phyloP scores from a whole-genome alignment of 2,329 filamentous ascomycete species.

The Paecilomyces variotii region DNA sequence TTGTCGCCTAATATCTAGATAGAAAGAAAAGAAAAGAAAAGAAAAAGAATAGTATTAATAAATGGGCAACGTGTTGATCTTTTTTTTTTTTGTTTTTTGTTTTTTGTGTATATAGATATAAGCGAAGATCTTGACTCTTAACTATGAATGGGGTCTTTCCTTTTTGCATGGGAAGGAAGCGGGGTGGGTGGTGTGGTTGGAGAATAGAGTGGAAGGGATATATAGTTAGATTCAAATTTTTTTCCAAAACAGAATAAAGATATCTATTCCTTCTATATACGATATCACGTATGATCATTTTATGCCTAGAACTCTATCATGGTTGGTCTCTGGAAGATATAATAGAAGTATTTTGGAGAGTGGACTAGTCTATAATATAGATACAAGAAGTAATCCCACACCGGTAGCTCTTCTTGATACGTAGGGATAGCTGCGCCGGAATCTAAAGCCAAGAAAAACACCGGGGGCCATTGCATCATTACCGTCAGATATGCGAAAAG shows the following conservation, averaged over 20 bases:
- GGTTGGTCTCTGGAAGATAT: background rate
- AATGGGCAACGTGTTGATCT: too few relatives aligned
- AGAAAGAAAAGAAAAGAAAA: background rate
- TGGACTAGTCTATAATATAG: background rate
- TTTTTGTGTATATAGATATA: background rate
- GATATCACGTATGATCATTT: background rate
- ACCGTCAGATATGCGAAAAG: background rate
- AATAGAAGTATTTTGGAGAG: background rate
- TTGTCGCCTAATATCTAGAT: conserved; percentile 73
- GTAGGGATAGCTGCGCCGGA: background rate
- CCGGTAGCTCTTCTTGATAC: background rate
- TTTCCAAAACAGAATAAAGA: too few relatives aligned
- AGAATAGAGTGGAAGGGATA: too few relatives aligned
- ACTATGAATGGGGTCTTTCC: too few relatives aligned
- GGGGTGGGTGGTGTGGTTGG: too few relatives aligned
- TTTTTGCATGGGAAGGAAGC: too few relatives aligned
- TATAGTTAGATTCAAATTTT: too few relatives aligned
- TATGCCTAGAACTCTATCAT: background rate
- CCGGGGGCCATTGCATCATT: background rate
- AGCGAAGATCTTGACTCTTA: background rate
- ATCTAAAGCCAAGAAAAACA: background rate
- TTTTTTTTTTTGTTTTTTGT: background rate
- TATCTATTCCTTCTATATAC: too few relatives aligned
- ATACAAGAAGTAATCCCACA: background rate
- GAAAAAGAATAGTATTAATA: too few relatives aligned